Base-by-base conservation (phyloP, 805 yeast genomes). In the Komagataella phaffii region DNA sequence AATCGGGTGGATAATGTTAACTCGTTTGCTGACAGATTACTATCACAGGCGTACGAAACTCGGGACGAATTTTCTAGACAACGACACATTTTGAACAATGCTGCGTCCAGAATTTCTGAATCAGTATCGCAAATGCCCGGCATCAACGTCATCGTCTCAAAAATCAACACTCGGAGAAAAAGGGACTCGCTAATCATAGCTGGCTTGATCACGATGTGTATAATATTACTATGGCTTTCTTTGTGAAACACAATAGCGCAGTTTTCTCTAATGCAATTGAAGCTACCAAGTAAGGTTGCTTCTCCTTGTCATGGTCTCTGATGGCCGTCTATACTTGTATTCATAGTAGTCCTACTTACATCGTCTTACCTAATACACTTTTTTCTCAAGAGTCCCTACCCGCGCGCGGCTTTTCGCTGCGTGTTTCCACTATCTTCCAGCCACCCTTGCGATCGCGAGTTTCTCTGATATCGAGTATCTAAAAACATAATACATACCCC, bases 101-200 rank as follows among this genome's bases (percentile, higher is more conserved):
- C 93, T 4, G 86, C 83, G 55, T 73, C 77, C 52, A 74, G 79
- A 53, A 69, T 90, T 52, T 71, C 80, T 54, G 75, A 75, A 46
- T 72, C 86, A 1, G 68, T 89, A 48, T 79, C 78, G 59, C 70
- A 76, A 44, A 76, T 93, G 49, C 99, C 99, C 0, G 97, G 97
- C 0, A 69, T 91, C 48, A 85, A 83, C 61, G 77, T 79, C 6
- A 64, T 91, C 52, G 79, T 91, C 30, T 70, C 83, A 7, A 85
- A 83, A 65, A 90, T 91, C 57, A 89, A 89, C 64, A 83, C 96
- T 3, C 76, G 98, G 60, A 83, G 90, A 65, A 86, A 83, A 69
- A 79, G 96, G 53, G 96, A 93, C 64, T 83, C 95, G 19, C 63
- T 91, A 24, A 84, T 91, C n/a, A 67, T 91, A 61, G 91, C 96